These are phyloP conservation scores for Phytophthora pseudosyringae DNA, from an alignment of 352 stramenopile species.

Conservation along the genomic window DNA sequence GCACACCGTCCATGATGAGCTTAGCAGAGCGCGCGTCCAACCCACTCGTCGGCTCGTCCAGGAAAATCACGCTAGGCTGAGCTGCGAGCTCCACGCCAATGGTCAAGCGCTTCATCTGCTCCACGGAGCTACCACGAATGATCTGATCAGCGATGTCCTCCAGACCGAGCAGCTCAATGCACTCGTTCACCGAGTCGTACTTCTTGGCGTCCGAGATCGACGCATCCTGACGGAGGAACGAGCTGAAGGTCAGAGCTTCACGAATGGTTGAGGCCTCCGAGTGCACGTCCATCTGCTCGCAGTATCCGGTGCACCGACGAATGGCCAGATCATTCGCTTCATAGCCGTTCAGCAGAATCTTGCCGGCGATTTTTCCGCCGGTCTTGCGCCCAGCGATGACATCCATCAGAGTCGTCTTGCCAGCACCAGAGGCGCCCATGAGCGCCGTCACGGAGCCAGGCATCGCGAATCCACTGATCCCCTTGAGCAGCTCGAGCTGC, in stretches of 20 bases:
- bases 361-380: constrained; percentile 71
- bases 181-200: constrained; percentile 9
- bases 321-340: constrained; percentile 34
- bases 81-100: no score
- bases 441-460: constrained; percentile 54
- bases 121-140: constrained; percentile 16
- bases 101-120: no score
- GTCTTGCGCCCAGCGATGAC: constrained; percentile 87
- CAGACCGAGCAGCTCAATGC: background rate
- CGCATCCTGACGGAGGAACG: no score
- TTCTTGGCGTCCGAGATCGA: constrained; percentile 1
- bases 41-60: no score
- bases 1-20: constrained; percentile 21
- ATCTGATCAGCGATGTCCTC: constrained; percentile 42
- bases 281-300: constrained; percentile 15
- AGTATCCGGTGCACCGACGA: constrained; percentile 24
- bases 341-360: constrained; percentile 39
- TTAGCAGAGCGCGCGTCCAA: no score
- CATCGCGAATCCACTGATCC: constrained; percentile 39
- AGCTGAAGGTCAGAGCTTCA: constrained; percentile 14
- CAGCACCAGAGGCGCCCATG: constrained; percentile 55
- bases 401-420: constrained; percentile 72
- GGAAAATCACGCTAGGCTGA: no score
- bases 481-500: constrained; percentile 42
- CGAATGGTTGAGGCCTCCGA: constrained; percentile 15